Evolutionary conservation across 768 basidiomycete species (phyloP), one percentile per base, ranked within the genome.

Genomic region (Phanerochaete carnosa): DNA sequence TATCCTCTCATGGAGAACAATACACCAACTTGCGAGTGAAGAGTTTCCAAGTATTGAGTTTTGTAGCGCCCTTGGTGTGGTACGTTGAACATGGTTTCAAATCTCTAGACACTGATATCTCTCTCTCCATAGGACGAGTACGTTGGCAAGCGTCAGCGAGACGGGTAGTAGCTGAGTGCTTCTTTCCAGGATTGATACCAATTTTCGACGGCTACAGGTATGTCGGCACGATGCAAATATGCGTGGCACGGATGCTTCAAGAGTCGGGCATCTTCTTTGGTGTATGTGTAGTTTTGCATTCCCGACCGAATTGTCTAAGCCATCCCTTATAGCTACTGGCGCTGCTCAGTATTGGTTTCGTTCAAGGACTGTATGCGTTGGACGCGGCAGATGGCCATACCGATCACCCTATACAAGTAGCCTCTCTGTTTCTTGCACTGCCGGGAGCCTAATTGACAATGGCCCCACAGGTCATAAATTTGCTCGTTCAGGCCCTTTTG

Each of bases 241-340:
- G 95, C 62, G 86, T 96, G 1, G 86, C 92, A 22, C 82, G 94
- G 13, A 98, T 98, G 95, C 74, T 98, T 63, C 88, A 90, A 69
- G 94, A 98, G 73, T 95, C 93, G 22, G 88, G 92, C 2, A 80
- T 97, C 51, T 95, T 95, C 77, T 94, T 95, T 73, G 90, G 90
- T 55, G 90, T 95, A 66, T 39, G 81, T 74, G 6, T 55, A 1
- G 37, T 54, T 22, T 15, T 50, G 8, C 28, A 11, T 25, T 19
- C n/a, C 13, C 5, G 16, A 16, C 22, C 6, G 19, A 12, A n/a
- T 58, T 16, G 37, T 43, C 16, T 32, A n/a, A 58, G n/a, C 2
- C 43, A 13, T 33, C 26, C 9, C 15, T 29, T 45, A 2, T 64
- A 94, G 92, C 76, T 94, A 33, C 76, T 96, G 15, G 92, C 89